phyloP scores from a whole-genome alignment of 257 asterid species.

The Rauvolfia tetraphylla region DNA sequence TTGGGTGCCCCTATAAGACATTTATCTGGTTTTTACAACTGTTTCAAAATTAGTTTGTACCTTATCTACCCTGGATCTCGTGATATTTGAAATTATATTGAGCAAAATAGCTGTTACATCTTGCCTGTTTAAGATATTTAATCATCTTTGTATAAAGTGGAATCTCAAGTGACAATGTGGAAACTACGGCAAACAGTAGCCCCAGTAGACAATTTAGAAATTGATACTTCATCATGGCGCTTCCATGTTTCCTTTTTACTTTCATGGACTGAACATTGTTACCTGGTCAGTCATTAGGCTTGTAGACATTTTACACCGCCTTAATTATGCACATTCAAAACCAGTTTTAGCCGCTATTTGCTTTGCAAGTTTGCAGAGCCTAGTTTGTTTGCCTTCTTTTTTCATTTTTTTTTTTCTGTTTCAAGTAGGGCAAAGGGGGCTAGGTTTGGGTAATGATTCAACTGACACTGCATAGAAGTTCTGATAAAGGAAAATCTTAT shows the following conservation, averaged over 20 bases:
- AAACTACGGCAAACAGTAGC: background rate
- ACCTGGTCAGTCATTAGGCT: background rate
- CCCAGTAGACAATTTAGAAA: background rate
- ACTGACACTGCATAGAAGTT: background rate
- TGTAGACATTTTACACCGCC: background rate
- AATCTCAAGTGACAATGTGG: background rate
- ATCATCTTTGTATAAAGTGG: background rate
- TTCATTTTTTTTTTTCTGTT: background rate
- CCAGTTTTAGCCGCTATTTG: background rate
- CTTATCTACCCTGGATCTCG: background rate
- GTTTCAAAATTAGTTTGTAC: background rate
- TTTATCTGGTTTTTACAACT: background rate
- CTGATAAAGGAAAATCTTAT: background rate
- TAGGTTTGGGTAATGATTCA: background rate
- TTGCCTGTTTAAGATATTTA: background rate
- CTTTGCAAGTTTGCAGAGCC: background rate
- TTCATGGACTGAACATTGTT: background rate
- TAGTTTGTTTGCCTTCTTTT: background rate
- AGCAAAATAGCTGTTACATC: background rate
- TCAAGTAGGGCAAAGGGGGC: background rate
- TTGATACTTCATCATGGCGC: background rate
- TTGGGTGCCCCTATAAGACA: background rate
- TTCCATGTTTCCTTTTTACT: background rate
- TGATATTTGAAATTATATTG: background rate
- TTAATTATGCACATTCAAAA: background rate